Base-by-base conservation (phyloP, 1,139 yeast genomes). In the Kluyveromyces marxianus region DNA sequence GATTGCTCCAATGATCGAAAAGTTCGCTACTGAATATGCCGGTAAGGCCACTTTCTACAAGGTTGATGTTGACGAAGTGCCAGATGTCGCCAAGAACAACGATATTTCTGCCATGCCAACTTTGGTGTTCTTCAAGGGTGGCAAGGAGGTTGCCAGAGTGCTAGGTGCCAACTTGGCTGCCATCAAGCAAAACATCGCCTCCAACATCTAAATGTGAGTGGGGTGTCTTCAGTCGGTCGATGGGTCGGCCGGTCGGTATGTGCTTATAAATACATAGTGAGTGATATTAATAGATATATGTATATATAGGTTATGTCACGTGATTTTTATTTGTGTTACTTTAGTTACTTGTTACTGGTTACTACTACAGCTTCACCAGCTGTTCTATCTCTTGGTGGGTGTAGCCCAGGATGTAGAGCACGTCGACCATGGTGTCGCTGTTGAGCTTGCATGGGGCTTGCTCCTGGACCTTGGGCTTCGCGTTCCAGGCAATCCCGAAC, bases 401-500 rank as follows among this genome's bases (percentile, higher is more conserved):
- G 63, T 78, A 83, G 3, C 97, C 97, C 66, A 90, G 69, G 25
- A 92, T 80, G 66, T 88, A 90, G 58, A 88, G 71, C 4, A 85
- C 75, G 62, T 89, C 96, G 49, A 70, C 70, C 60, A 92, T 73
- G 3, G 83, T 72, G 28, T 74, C 70, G 0, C 90, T 74, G 63
- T 92, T 92, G 56, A 94, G 72, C 53, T 86, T 75, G 39, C 87
- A 73, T 7, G 97, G 97, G 0, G 98, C 98, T 55, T 70, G 68
- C 48, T 66, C 58, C 63, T 88, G 97, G 3, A 94, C 98, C 52
- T 75, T 79, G 31, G 97, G 97, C 64, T 94, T 94, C 21, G 98
- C 98, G 62, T 89, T 85, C 94, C 96, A 94, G 0, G 98, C 98
- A 49, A 94, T 74, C 24, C 98, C 98, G 63, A 81, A 86, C 0